Conservation (phyloP, 129 eudicot genomes). For the Cynara cardunculus region DNA sequence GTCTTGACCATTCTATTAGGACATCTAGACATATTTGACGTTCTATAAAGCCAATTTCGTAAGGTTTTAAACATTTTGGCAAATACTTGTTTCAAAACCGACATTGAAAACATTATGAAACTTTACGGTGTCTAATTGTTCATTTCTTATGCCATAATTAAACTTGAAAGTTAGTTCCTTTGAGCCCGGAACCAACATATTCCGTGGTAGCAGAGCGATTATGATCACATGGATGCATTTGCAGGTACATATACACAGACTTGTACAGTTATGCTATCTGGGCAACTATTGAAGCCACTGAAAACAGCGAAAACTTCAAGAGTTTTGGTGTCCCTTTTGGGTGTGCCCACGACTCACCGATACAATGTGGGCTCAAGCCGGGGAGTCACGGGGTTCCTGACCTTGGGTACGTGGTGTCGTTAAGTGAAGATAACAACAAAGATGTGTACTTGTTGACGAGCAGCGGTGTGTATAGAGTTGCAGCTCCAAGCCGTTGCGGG, state of each 20-base stretch:
- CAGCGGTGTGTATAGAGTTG: slow-evolving; percentile 77
- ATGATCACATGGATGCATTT: not conserved
- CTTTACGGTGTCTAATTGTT: too few relatives aligned
- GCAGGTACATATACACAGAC: slow-evolving; percentile 81
- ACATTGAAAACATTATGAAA: not conserved
- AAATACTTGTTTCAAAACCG: not conserved
- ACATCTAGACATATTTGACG: not conserved
- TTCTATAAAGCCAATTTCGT: not conserved
- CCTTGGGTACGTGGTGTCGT: slow-evolving; percentile 60
- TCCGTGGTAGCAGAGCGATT: not conserved
- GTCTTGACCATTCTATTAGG: too few relatives aligned
- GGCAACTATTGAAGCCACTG: slow-evolving; percentile 54
- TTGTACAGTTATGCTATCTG: slow-evolving; percentile 64
- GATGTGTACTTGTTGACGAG: slow-evolving; percentile 56
- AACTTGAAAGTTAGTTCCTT: too few relatives aligned
- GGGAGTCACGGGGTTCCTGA: slow-evolving; percentile 45
- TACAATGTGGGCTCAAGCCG: slow-evolving; percentile 45
- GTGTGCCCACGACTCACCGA: slow-evolving; percentile 70
- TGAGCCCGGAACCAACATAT: not conserved
- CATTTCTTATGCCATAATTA: too few relatives aligned
- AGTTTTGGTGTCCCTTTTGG: slow-evolving; percentile 30
- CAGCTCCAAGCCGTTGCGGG: slow-evolving; percentile 64
- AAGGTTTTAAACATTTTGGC: not conserved
- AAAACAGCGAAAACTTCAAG: slow-evolving; percentile 58
- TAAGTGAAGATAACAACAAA: slow-evolving; percentile 67